phyloP scores from a whole-genome alignment of 2,329 filamentous ascomycete genomes.

The Beauveria scarabaeidicola region DNA sequence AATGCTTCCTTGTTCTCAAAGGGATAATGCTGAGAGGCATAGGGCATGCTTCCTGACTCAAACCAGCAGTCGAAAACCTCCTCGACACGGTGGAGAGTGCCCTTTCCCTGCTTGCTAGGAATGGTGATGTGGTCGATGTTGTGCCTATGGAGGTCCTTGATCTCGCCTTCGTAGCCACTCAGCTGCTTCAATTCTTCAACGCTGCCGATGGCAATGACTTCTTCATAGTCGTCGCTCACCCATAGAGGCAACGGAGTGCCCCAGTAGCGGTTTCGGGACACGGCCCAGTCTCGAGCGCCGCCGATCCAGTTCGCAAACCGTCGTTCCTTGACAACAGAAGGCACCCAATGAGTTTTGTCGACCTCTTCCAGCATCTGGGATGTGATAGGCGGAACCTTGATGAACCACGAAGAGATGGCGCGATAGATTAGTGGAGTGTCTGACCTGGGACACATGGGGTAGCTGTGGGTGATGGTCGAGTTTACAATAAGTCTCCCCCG shows the following conservation, averaged over 20 bases:
- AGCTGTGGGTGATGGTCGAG: too few species aligned
- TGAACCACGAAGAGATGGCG: slow-evolving; percentile 22
- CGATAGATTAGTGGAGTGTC: slow-evolving; percentile 20
- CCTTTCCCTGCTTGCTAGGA: slow-evolving; percentile 80
- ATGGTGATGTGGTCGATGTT: slow-evolving; percentile 93
- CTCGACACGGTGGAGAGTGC: slow-evolving; percentile 67
- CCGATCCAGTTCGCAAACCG: slow-evolving; percentile 20
- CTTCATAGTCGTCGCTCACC: slow-evolving; percentile 83
- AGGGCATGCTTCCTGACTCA: slow-evolving; percentile 93
- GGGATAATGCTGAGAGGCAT: slow-evolving; percentile 82
- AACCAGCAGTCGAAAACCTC: slow-evolving; percentile 98
- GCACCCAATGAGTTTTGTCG: slow-evolving; percentile 17
- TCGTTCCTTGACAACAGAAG: slow-evolving; percentile 19
- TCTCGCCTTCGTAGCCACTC: slow-evolving; percentile 75
- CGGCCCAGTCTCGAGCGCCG: slow-evolving; percentile 3
- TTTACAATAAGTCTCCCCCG: too few species aligned
- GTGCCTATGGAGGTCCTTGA: slow-evolving; percentile 83
- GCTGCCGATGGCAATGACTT: slow-evolving; percentile 79
- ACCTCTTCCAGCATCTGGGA: slow-evolving; percentile 16
- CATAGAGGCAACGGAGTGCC: slow-evolving; percentile 87
- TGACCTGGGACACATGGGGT: slow-evolving; percentile 17
- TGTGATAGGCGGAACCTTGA: slow-evolving; percentile 16
- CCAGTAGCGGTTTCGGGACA: slow-evolving; percentile 54
- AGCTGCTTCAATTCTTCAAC: slow-evolving; percentile 75
- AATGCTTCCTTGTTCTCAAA: slow-evolving; percentile 83